Base-by-base conservation (phyloP, 225 moss, liverwort and hornwort genomes). In the Physcomitrellopsis africana region DNA sequence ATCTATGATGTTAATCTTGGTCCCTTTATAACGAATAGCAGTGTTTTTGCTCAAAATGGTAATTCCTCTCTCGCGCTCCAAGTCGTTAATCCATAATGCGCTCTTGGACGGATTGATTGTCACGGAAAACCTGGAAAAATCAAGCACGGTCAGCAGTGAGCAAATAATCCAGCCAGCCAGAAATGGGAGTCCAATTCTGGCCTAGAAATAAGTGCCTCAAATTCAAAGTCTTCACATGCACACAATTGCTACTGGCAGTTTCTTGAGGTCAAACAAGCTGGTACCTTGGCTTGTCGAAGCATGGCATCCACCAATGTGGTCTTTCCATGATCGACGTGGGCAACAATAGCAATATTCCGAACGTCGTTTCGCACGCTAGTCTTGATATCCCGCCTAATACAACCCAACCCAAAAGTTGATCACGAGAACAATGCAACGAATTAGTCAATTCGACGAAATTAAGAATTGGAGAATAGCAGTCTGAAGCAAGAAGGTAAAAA, bases 41-140 rank as follows among this genome's bases (percentile, higher is more conserved):
- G 96, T 96, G 63, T 96, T 96, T 77, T 96, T 96, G 83, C 96
- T 96, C 9, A 96, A 78, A 56, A 94, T 96, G 0, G 96, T 96
- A 12, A 96, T 96, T 43, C 96, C 96, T 73, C 94, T 83, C 75
- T 96, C 94, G 76, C 96, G 86, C 80, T 96, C 94, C 67, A 96
- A 79, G 51, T 85, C 96, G 23, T 96, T 96, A 96, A 53, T 96
- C 96, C 96, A 96, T 96, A 18, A 96, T 96, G 37, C 96, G 94
- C 77, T 96, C 96, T 77, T 96, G 94, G 46, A 92, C 88, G 9
- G 92, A 78, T 77, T 96, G 96, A 52, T 96, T 96, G 55, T 96
- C 96, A 61, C 96, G 89, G 60, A 96, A 96, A 2, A 96, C 96
- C 92, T 92, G 77, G 0, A 26, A 5, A 6, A 80, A 65, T 54